Evolutionary conservation across 257 asterid genomes (phyloP), one percentile per base, ranked within the genome.

Genomic region (Lavandula angustifolia): DNA sequence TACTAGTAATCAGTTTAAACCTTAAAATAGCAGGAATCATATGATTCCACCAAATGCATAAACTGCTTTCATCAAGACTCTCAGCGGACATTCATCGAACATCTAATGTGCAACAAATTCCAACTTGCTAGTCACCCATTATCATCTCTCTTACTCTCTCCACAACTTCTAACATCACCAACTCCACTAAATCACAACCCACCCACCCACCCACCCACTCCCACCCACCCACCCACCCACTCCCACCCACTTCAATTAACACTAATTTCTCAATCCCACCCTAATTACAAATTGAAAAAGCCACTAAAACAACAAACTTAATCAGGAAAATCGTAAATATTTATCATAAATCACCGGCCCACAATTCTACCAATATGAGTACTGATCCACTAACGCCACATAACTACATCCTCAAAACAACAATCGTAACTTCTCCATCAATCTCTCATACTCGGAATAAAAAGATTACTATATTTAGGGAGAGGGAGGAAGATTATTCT

Each of bases 71-170:
- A 9, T 12, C 17, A 53, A n/a, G 34, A 43, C 18, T 63, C 55
- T 64, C 22, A 64, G 38, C 8, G 51, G 62, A 35, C 31, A 11
- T 50, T 8, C 63, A 48, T 64, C 72, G 58, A 64, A 50, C 63
- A 65, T 1, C 3, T 64, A 1, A 14, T 32, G 57, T 35, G 62
- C 72, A 64, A 40, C 55, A 43, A 42, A 58, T n/a, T 40, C 43
- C 1, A 35, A 32, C 18, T 33, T 17, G 64, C 16, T 14, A 34
- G 38, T 44, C 35, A 38, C 10, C 66, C 42, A 43, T 43, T 22
- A 34, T 6, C 9, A 3, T 18, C 42, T 6, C 49, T 11, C 12
- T 29, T 22, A 22, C 42, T 37, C 42, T 37, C 33, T 5, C 27
- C 38, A 47, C 51, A 57, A 35, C 16, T 55, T 17, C 47, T 7